A percentile compares a stretch with the other conserved stretches of the same genome.
Conservation (phyloP, 1,284 basidiomycete genomes). For the Coniferiporia weirii region DNA sequence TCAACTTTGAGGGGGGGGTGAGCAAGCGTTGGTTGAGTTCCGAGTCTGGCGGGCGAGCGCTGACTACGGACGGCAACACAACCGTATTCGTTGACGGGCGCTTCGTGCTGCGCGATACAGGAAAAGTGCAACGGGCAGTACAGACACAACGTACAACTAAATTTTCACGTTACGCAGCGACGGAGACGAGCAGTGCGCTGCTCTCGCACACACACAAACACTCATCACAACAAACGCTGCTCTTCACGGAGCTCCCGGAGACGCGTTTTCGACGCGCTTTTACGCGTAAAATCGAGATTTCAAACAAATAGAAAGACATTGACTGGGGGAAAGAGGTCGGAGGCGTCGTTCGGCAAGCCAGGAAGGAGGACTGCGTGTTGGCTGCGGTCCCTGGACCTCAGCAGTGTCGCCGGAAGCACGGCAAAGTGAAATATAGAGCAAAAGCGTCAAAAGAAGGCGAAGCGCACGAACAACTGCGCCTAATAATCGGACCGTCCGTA, state of each 20-base stretch:
- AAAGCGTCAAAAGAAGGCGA: background rate
- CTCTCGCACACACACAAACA: background rate
- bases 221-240: background rate
- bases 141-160: background rate
- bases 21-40: conserved; percentile 2
- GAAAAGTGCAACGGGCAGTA: background rate
- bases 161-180: background rate
- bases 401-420: background rate
- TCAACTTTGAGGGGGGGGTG: background rate
- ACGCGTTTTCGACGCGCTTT: background rate
- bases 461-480: background rate
- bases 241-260: background rate
- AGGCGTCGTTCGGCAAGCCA: background rate
- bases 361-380: no score
- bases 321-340: background rate
- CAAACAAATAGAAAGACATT: background rate
- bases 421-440: background rate
- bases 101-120: background rate
- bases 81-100: background rate
- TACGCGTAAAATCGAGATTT: background rate
- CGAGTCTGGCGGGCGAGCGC: background rate
- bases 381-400: background rate
- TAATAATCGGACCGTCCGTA: background rate
- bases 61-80: background rate
- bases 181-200: background rate